Evolutionary conservation across 2,329 filamentous ascomycete species (phyloP), one percentile per base, ranked within the genome.

Genomic region (Lojkania enalia): DNA sequence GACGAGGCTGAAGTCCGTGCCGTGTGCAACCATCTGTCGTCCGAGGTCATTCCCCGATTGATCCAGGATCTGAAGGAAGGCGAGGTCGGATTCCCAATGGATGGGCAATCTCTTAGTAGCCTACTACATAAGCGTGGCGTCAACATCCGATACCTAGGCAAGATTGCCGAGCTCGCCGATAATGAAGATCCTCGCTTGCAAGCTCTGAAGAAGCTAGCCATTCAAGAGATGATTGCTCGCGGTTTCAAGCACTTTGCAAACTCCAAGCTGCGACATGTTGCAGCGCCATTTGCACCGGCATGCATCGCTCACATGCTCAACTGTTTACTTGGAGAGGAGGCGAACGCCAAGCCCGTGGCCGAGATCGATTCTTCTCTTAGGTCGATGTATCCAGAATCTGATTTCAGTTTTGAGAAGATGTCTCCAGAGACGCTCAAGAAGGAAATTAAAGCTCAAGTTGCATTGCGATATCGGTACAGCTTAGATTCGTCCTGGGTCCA

Each of bases 21-120:
- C 44, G 90, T 90, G 20, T 94, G 90, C 73, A 77, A 83, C 41
- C 90, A 87, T 70, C 78, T 99, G 38, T 83, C 83, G 6, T 78
- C 84, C 6, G 85, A 86, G 48, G 82, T 90, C 42, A 87, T 99
- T 54, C 90, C 92, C n/a, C 83, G 87, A 44, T 78, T 99, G 45
- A 73, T 97, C 46, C 84, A 86, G 51, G 92, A 99, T 61, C 81
- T 99, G 46, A 86, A 87, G 64, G 89, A 95, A 55, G 91, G 90
- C 5, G 92, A 99, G 57, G 86, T 96, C 55, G 94, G 92, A 61
- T 97, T 97, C 76, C 94, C 94, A 11, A 96, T 97, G 90, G 95
- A 99, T 61, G 94, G 94, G n/a, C 83, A 88, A 63, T 96, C 92
- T 15, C 78, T 99, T 46, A 89, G 87, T 60, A 84, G 85, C 54